Conservation (phyloP, 2,329 filamentous ascomycete species). For the Venturia pyrina region DNA sequence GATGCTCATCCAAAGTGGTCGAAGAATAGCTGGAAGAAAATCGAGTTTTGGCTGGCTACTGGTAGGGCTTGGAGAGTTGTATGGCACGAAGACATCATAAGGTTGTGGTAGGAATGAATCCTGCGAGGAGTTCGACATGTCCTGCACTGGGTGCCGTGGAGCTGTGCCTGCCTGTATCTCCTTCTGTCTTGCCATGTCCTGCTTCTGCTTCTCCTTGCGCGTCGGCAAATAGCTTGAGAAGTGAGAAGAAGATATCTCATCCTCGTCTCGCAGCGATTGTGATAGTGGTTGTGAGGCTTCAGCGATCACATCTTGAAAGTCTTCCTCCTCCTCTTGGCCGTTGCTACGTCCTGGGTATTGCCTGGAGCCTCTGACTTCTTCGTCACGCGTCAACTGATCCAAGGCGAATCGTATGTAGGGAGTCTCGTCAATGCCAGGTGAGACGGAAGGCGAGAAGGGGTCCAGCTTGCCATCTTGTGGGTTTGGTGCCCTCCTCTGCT, state of each 20-base stretch:
- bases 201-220: constrained; percentile 4
- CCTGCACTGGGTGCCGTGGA: constrained; percentile 8
- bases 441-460: constrained; percentile 35
- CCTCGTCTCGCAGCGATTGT: background rate
- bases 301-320: background rate
- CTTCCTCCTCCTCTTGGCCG: constrained; percentile 1
- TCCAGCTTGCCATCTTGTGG: constrained; percentile 10
- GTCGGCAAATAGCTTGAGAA: background rate
- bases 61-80: constrained; percentile 18
- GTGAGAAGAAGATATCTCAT: background rate
- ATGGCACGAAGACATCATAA: constrained; percentile 21
- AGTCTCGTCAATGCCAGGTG: constrained; percentile 72
- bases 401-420: constrained; percentile 87
- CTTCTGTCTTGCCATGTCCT: constrained; percentile 12
- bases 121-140: background rate
- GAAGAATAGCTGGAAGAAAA: constrained; percentile 63
- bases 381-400: constrained; percentile 70
- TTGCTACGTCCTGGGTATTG: constrained; percentile 29
- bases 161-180: constrained; percentile 12
- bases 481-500: constrained; percentile 3
- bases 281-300: background rate
- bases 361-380: constrained; percentile 48
- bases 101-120: background rate
- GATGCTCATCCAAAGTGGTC: constrained; percentile 51
- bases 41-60: constrained; percentile 38